Base-by-base conservation (phyloP, 768 basidiomycete genomes). In the Trametes meyenii region DNA sequence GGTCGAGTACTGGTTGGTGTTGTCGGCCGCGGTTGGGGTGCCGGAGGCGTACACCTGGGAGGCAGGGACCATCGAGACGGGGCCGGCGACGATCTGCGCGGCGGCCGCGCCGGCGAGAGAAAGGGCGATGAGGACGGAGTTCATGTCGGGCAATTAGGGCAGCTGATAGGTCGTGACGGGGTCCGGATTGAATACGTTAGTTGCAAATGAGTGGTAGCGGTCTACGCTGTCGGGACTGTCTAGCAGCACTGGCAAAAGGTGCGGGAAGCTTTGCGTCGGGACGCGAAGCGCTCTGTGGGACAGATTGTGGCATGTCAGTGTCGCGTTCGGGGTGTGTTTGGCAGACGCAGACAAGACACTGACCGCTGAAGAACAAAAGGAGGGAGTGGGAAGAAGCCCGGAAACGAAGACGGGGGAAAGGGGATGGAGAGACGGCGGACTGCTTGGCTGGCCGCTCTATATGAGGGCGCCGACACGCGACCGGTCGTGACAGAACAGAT, bases 221-320 rank as follows among this genome's bases (percentile, higher is more conserved):
- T 89, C 86, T 83, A 89, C 87, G 87, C 87, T 84, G 75, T 75
- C 65, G 74, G 62, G 77, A 84, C 85, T 86, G 86, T 81, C 87
- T 88, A 78, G 85, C 85, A 88, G 86, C 48, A 24, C 50, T 19
- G 39, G 66, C 68, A 49, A 69, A 73, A 72, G 70, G 71, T 72
- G 73, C 73, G 77, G 76, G 67, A 74, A 71, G 74, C 76, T 75
- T 69, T 68, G 72, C 71, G 70, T 53, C 49, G 60, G 75, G 75
- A 73, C 79, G 62, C 61, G 58, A 81, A 79, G 80, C 76, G 77
- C 78, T 77, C 76, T 79, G 68, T 38, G 42, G 48, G 36, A 0
- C 46, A 50, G 50, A n/a, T 36, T 40, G 48, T 48, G 61, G 58
- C 5, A 19, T 5, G 29, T 23, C 55, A 14, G 43, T 8, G 19